A percentile compares a stretch with the other conserved stretches of the same genome.
Conservation (phyloP, 169 alveolate genomes). For the Eimeria acervulina region DNA sequence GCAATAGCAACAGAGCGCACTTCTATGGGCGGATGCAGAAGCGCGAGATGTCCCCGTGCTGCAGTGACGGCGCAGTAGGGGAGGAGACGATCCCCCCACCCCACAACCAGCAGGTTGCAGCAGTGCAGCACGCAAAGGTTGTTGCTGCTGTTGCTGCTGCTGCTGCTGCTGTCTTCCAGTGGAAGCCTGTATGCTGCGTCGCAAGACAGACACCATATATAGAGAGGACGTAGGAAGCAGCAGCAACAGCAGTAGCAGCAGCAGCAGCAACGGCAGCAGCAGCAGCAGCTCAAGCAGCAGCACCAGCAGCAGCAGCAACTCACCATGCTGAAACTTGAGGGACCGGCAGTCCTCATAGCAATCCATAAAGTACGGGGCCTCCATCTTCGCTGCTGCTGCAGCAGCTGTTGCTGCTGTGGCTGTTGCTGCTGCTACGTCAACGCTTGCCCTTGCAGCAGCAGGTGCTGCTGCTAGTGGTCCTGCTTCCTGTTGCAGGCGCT, state of each 20-base stretch:
- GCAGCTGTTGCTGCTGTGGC: constrained; percentile 43
- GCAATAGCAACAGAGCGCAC: constrained; percentile 8
- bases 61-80: constrained; percentile 67
- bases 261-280: constrained; percentile 24
- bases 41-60: constrained; percentile 6
- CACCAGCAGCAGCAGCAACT: constrained; percentile 16
- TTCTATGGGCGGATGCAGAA: constrained; percentile 35
- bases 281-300: constrained; percentile 2
- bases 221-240: background rate
- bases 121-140: constrained; percentile 46
- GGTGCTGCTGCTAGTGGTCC: background rate
- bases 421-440: background rate
- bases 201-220: background rate
- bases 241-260: background rate
- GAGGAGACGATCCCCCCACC: constrained; percentile 56
- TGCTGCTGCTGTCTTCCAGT: constrained; percentile 20
- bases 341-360: constrained; percentile 73
- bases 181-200: constrained; percentile 38
- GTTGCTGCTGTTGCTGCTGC: constrained; percentile 58
- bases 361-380: constrained; percentile 45
- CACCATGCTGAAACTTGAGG: constrained; percentile 66
- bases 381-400: constrained; percentile 24
- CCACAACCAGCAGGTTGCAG: constrained; percentile 59
- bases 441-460: background rate
- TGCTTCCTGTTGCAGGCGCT: constrained; percentile 16